These are phyloP conservation scores for Melaleuca alternifolia DNA, from an alignment of 345 rosid genomes.

Conservation along the genomic window DNA sequence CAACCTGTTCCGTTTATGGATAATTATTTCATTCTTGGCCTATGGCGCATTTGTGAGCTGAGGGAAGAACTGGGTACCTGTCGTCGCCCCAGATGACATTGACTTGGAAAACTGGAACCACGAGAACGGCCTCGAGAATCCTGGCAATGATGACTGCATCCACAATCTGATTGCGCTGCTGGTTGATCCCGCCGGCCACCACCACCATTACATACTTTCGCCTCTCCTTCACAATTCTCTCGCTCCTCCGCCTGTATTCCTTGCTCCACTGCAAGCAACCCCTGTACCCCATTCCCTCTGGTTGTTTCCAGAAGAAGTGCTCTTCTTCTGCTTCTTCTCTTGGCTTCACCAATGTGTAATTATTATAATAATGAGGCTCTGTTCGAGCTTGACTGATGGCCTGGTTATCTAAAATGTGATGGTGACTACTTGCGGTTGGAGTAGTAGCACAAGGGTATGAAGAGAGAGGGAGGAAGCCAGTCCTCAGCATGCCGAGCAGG, in stretches of 20 bases:
- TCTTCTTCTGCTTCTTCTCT: conserved; percentile 13
- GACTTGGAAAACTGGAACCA: conserved; percentile 90
- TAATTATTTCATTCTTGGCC: not conserved
- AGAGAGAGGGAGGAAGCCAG: conserved; percentile 28
- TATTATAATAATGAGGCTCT: not conserved
- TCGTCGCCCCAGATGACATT: conserved; percentile 98
- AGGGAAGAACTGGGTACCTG: conserved; percentile 30
- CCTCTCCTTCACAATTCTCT: conserved; percentile 26
- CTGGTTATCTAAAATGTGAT: not conserved
- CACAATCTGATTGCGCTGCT: conserved; percentile 98
- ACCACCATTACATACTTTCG: conserved; percentile 74
- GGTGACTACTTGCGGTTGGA: conserved; percentile 21
- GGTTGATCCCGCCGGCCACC: conserved; percentile 92
- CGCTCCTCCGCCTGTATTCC: conserved; percentile 45
- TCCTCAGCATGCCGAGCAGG: conserved; percentile 38
- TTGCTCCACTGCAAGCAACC: conserved; percentile 57
- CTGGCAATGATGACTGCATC: conserved; percentile 96
- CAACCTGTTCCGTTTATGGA: not conserved
- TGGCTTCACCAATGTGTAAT: not conserved
- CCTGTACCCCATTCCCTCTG: conserved; percentile 75
- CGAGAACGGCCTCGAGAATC: conserved; percentile 89
- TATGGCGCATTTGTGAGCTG: not conserved
- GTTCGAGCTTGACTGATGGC: not conserved
- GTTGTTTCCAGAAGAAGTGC: conserved; percentile 72
- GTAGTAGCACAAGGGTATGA: conserved; percentile 30